Evolutionary conservation across 2,329 filamentous ascomycete genomes (phyloP).

Genomic region (Fusarium albidum): DNA sequence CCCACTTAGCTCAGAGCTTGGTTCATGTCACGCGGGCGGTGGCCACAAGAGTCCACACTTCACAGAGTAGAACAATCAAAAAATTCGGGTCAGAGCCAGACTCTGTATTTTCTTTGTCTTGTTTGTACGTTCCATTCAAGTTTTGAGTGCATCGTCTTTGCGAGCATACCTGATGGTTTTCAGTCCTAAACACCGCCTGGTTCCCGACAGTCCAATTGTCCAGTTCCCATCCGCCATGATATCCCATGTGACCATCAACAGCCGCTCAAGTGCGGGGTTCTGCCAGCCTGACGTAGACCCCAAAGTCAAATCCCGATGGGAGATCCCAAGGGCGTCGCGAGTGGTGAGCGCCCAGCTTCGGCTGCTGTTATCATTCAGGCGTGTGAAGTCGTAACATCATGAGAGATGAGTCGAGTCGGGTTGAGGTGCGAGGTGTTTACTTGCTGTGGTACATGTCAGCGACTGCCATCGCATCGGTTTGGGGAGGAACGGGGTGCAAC

Average conservation of each 20-base stretch:
- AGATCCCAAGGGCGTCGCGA: slow-evolving; percentile 28
- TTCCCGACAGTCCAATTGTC: slow-evolving; percentile 46
- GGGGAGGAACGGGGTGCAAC: slow-evolving; percentile 46
- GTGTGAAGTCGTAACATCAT: slow-evolving; percentile 49
- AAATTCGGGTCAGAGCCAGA: slow-evolving; percentile 23
- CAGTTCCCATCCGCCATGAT: slow-evolving; percentile 38
- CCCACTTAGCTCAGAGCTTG: slow-evolving; percentile 1
- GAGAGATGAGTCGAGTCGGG: slow-evolving; percentile 61
- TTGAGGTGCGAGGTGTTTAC: slow-evolving; percentile 70
- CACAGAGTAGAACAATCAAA: not conserved
- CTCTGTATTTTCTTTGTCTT: slow-evolving; percentile 41
- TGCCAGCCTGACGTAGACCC: slow-evolving; percentile 39
- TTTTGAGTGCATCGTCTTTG: slow-evolving; percentile 37
- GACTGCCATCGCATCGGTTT: slow-evolving; percentile 11
- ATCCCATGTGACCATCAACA: slow-evolving; percentile 44
- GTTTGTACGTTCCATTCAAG: slow-evolving; percentile 34
- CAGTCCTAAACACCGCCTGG: slow-evolving; percentile 43
- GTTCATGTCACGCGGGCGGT: slow-evolving; percentile 14
- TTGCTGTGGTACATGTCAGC: slow-evolving; percentile 61
- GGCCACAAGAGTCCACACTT: slow-evolving; percentile 6
- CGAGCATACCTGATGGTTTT: slow-evolving; percentile 39
- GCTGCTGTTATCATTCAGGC: slow-evolving; percentile 39
- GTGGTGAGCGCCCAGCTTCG: slow-evolving; percentile 36
- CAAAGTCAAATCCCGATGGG: slow-evolving; percentile 39
- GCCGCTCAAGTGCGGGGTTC: slow-evolving; percentile 42